phyloP scores from a whole-genome alignment of 1,139 yeast genomes.

The Zygoascus hellenicus region DNA sequence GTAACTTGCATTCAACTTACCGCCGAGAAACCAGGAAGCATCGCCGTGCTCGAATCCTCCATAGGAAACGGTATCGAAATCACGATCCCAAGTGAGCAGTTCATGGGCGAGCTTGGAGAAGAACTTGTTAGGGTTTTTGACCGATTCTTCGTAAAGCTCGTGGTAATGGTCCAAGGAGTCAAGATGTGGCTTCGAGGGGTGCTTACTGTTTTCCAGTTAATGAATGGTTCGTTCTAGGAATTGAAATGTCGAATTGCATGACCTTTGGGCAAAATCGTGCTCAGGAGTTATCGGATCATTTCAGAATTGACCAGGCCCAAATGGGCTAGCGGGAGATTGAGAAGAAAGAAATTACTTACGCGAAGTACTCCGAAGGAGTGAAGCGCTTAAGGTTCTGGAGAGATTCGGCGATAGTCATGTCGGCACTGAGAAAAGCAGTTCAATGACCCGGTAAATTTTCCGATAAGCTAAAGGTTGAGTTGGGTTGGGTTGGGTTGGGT shows the following conservation, averaged over 20 bases:
- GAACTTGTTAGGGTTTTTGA: conserved; percentile 74
- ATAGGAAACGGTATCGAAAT: conserved; percentile 59
- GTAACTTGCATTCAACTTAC: conserved; percentile 87
- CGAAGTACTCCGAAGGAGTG: conserved; percentile 71
- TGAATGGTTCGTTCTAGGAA: conserved; percentile 4
- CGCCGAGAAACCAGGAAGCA: conserved; percentile 88
- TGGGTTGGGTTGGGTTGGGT: too few relatives aligned
- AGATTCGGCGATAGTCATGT: conserved; percentile 69
- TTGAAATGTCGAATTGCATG: too few relatives aligned
- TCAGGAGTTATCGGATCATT: conserved; percentile 4
- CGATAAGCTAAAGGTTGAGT: too few relatives aligned
- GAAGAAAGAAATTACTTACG: conserved; percentile 34
- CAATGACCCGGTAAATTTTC: neutral
- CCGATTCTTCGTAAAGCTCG: conserved; percentile 67
- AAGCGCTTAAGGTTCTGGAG: conserved; percentile 54
- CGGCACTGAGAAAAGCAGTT: conserved; percentile 17
- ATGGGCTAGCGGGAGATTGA: neutral
- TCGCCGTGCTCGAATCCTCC: conserved; percentile 79
- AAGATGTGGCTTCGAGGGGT: conserved; percentile 37
- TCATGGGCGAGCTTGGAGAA: conserved; percentile 81
- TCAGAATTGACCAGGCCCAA: neutral
- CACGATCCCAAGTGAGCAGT: conserved; percentile 77
- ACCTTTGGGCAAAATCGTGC: too few relatives aligned
- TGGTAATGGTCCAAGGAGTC: conserved; percentile 60
- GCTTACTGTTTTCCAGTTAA: conserved; percentile 26